Conservation (phyloP, 1,284 basidiomycete genomes). For the Crepidotus sp. region DNA sequence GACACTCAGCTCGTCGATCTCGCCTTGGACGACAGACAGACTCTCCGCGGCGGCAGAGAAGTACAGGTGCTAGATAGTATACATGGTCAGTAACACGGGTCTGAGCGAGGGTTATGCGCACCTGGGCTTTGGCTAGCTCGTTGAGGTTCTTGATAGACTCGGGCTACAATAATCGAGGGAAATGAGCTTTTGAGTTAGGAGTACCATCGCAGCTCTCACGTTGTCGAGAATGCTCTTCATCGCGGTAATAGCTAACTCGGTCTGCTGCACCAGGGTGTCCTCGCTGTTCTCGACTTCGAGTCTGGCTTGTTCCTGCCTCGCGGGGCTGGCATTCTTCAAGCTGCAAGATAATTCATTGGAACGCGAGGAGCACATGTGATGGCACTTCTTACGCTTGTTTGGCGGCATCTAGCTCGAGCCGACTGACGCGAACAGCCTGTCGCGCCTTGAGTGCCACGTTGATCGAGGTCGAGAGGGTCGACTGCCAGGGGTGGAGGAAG, state of each 20-base stretch:
- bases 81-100: neutral
- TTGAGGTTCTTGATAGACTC: conserved; percentile 94
- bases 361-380: neutral
- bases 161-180: conserved; percentile 44
- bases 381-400: conserved; percentile 35
- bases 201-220: conserved; percentile 34
- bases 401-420: conserved; percentile 71
- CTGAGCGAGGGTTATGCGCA: conserved; percentile 18
- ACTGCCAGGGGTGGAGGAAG: conserved; percentile 88
- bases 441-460: conserved; percentile 85
- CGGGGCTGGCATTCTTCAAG: conserved; percentile 66
- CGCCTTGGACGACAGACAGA: conserved; percentile 72
- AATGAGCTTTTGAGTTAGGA: neutral
- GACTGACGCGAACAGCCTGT: conserved; percentile 73
- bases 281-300: conserved; percentile 95
- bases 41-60: conserved; percentile 82
- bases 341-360: conserved; percentile 28
- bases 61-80: conserved; percentile 56
- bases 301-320: conserved; percentile 81
- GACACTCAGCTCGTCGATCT: conserved; percentile 85
- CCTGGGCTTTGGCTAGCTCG: conserved; percentile 84
- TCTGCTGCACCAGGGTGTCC: conserved; percentile 91
- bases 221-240: conserved; percentile 99
- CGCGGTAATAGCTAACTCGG: conserved; percentile 93
- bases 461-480: conserved; percentile 74